Evolutionary conservation across 805 yeast species (phyloP).

Genomic region (Wickerhamomyces canadensis): DNA sequence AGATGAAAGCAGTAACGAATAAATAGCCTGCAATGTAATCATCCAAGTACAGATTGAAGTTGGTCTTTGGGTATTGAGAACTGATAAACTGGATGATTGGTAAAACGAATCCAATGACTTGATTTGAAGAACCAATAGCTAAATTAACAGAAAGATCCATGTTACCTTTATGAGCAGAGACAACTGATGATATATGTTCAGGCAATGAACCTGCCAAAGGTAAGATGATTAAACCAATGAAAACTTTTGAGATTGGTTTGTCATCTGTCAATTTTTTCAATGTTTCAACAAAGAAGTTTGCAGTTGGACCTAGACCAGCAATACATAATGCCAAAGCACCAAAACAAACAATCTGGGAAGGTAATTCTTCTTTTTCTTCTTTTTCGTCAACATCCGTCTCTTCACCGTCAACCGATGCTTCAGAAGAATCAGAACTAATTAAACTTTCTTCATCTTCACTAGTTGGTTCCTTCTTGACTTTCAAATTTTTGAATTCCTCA

Average conservation of each 20-base stretch:
- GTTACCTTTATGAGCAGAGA: conserved; percentile 18
- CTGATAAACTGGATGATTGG: conserved; percentile 21
- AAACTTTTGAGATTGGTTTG: conserved; percentile 18
- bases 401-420: conserved; percentile 4
- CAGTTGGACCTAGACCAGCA: conserved; percentile 19
- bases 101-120: conserved; percentile 19
- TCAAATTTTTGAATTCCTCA: conserved; percentile 17
- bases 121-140: conserved; percentile 18
- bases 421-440: conserved; percentile 2
- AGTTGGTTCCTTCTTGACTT: conserved; percentile 6
- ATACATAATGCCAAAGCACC: conserved; percentile 18
- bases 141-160: conserved; percentile 18
- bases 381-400: conserved; percentile 4
- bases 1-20: conserved; percentile 3
- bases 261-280: conserved; percentile 17
- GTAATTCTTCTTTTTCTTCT: conserved; percentile 6
- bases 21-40: conserved; percentile 6
- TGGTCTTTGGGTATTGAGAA: conserved; percentile 16
- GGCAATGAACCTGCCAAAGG: conserved; percentile 22
- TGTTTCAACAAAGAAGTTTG: conserved; percentile 21
- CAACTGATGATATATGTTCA: conserved; percentile 18
- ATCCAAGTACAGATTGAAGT: conserved; percentile 14
- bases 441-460: conserved; percentile 5
- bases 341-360: conserved; percentile 16
- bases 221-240: conserved; percentile 19